Percentiles rank a stretch among this genome's conserved stretches.
phyloP scores from a whole-genome alignment of 2,329 filamentous ascomycete species.

The Venturia aucupariae region DNA sequence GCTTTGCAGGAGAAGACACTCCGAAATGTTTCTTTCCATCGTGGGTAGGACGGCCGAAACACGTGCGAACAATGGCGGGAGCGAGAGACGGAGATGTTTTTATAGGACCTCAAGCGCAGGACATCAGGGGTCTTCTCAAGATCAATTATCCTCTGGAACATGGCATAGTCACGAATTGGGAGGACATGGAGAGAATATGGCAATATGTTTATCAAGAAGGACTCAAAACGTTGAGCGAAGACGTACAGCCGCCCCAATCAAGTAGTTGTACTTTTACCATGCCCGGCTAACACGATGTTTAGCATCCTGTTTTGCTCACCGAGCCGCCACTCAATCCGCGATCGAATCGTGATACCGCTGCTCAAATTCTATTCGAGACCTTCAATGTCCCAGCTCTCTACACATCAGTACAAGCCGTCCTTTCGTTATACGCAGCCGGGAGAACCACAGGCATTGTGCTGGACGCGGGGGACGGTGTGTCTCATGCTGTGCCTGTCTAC shows the following conservation, averaged over 20 bases:
- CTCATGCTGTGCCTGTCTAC: conserved; percentile 93
- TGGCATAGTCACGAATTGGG: conserved; percentile 98
- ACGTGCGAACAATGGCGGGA: conserved; percentile 88
- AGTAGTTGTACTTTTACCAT: conserved; percentile 9
- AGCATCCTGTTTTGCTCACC: conserved; percentile 93
- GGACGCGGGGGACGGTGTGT: conserved; percentile 91
- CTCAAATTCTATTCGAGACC: conserved; percentile 96
- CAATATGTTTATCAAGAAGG: conserved; percentile 95
- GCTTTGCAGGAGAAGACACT: conserved; percentile 90
- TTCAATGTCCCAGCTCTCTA: conserved; percentile 97
- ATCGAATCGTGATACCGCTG: conserved; percentile 89
- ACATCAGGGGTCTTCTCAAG: conserved; percentile 86
- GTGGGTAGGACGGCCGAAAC: conserved; percentile 92
- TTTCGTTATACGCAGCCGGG: conserved; percentile 91
- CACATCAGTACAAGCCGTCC: conserved; percentile 92
- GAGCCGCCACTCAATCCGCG: conserved; percentile 93
- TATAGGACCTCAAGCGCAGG: conserved; percentile 85
- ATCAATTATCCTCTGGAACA: conserved; percentile 94
- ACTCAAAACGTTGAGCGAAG: conserved; percentile 92
- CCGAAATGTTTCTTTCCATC: conserved; percentile 97
- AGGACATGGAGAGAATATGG: conserved; percentile 99
- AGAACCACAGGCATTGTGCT: conserved; percentile 93
- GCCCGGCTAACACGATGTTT: conserved; percentile 10
- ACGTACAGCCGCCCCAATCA: conserved; percentile 46
- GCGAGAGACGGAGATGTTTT: conserved; percentile 95